Evolutionary conservation across 352 stramenopile species (phyloP).

Genomic region (Phytophthora litchii): DNA sequence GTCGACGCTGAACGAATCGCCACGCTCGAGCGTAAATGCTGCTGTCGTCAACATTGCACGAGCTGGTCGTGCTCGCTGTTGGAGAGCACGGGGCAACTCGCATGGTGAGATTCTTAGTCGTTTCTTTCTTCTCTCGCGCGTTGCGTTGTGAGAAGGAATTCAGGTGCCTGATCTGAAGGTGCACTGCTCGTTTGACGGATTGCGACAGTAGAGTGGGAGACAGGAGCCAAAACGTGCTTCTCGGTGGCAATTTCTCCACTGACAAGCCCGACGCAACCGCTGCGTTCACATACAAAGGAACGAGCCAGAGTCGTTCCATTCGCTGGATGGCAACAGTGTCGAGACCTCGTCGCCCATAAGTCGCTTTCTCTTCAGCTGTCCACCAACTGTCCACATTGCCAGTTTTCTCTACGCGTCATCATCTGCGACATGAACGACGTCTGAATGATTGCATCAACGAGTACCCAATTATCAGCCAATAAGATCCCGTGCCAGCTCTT

Average conservation of each 20-base stretch:
- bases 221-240: no score
- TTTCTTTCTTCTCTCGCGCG: conserved; percentile 5
- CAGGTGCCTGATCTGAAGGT: conserved; percentile 9
- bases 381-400: background rate
- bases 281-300: background rate
- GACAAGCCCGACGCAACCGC: conserved; percentile 27
- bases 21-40: conserved; percentile 45
- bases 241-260: conserved; percentile 3
- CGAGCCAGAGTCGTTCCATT: conserved; percentile 1
- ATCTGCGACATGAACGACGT: no score
- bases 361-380: background rate
- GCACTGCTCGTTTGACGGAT: conserved; percentile 14
- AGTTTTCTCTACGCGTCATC: no score
- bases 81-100: conserved; percentile 2
- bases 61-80: conserved; percentile 8
- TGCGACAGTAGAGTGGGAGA: conserved; percentile 2
- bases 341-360: background rate
- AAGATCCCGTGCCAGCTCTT: no score
- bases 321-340: background rate
- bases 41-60: conserved; percentile 12
- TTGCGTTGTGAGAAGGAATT: conserved; percentile 24
- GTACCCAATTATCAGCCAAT: no score
- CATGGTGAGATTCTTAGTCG: background rate
- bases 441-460: conserved; percentile 12
- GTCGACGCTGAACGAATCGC: conserved; percentile 43